Percentiles rank a stretch among this genome's conserved stretches.
Conservation (phyloP, 352 stramenopile species). For the Phytopythium boreale region DNA sequence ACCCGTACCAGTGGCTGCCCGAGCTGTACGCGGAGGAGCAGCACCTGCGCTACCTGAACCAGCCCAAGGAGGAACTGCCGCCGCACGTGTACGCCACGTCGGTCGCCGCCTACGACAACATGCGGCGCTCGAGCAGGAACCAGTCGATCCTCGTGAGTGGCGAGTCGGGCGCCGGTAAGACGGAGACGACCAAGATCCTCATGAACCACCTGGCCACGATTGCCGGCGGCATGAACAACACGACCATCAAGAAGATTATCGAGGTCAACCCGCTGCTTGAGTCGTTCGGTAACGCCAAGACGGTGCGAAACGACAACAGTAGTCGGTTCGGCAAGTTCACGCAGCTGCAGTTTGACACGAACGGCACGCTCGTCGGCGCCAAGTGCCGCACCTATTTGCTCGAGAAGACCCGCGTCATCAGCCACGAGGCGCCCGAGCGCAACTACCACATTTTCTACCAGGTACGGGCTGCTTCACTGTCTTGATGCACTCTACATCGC, state of each 20-base stretch:
- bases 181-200: slow-evolving; percentile 88
- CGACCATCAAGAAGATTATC: slow-evolving; percentile 81
- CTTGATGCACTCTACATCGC: neutral
- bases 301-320: slow-evolving; percentile 96
- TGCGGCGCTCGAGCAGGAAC: slow-evolving; percentile 58
- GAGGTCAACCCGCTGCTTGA: slow-evolving; percentile 84
- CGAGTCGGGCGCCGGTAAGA: slow-evolving; percentile 86
- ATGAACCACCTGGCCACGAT: slow-evolving; percentile 85
- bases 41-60: slow-evolving; percentile 64
- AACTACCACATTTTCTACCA: slow-evolving; percentile 89
- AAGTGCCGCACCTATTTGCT: slow-evolving; percentile 89
- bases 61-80: slow-evolving; percentile 49
- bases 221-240: slow-evolving; percentile 60
- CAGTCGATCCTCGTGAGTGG: slow-evolving; percentile 87
- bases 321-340: slow-evolving; percentile 97
- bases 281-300: slow-evolving; percentile 91
- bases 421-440: slow-evolving; percentile 58
- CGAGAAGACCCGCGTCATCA: slow-evolving; percentile 90
- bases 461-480: neutral
- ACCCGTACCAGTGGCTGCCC: slow-evolving; percentile 93
- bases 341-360: slow-evolving; percentile 90
- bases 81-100: slow-evolving; percentile 75
- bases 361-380: slow-evolving; percentile 66
- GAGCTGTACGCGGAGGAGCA: slow-evolving; percentile 82
- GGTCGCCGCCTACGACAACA: slow-evolving; percentile 65